These are phyloP conservation scores for Penicillium concentricum DNA, from an alignment of 2,329 filamentous ascomycete genomes.

Conservation along the genomic window DNA sequence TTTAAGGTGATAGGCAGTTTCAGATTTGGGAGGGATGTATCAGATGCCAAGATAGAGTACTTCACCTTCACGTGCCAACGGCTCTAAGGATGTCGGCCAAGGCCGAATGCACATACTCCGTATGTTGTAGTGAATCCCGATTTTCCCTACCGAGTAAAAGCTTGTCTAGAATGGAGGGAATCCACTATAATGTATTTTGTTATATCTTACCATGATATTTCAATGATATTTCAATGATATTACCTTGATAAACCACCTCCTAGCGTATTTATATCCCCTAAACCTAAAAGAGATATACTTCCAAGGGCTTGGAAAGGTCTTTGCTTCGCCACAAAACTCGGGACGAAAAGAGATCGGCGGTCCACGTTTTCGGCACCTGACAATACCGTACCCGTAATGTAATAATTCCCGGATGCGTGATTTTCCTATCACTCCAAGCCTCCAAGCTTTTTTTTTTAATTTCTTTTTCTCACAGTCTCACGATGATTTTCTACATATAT, in stretches of 20 bases:
- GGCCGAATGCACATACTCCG: not conserved
- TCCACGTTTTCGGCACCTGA: slow-evolving; percentile 18
- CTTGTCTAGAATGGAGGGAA: not conserved
- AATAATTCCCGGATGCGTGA: slow-evolving; percentile 10
- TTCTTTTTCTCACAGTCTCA: not conserved
- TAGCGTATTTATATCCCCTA: no score
- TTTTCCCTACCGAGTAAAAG: not conserved
- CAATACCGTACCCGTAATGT: slow-evolving; percentile 12
- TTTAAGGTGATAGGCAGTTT: not conserved
- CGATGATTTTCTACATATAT: not conserved
- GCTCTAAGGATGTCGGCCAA: not conserved
- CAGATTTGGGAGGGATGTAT: not conserved
- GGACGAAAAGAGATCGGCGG: slow-evolving; percentile 1
- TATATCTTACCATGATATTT: no score
- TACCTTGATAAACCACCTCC: no score
- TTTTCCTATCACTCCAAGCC: slow-evolving; percentile 2
- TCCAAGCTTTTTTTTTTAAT: slow-evolving; percentile 4
- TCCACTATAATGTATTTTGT: not conserved
- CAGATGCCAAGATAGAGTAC: not conserved
- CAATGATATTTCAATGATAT: no score
- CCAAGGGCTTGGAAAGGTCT: no score
- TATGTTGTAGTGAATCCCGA: not conserved
- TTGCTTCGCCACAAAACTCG: slow-evolving; percentile 4
- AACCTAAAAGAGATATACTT: not conserved
- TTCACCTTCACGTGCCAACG: not conserved